Conservation (phyloP, 2,329 filamentous ascomycete species). For the Arthrobotrys iridis region DNA sequence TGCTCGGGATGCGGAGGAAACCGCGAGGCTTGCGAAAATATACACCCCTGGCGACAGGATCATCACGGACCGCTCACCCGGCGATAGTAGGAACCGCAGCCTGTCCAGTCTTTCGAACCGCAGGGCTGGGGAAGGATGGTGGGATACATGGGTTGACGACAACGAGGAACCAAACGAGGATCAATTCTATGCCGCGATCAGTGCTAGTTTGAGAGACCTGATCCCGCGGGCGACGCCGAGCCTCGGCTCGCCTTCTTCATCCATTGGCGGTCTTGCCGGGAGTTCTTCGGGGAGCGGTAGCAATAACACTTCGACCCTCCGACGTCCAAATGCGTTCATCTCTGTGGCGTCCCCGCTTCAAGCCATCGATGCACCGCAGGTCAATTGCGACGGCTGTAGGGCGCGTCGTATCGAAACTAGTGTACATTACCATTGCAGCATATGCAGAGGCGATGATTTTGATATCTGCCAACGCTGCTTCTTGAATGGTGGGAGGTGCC, state of each 20-base stretch:
- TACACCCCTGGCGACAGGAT: conserved; percentile 87
- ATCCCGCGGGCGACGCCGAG: conserved; percentile 35
- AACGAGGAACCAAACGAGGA: conserved; percentile 30
- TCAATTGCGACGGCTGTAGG: conserved; percentile 40
- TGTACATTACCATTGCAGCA: conserved; percentile 45
- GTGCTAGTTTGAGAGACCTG: conserved; percentile 38
- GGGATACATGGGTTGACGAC: conserved; percentile 43
- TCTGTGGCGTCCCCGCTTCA: neutral
- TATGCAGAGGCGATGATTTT: conserved; percentile 35
- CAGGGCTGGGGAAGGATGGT: conserved; percentile 45
- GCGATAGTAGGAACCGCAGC: conserved; percentile 35
- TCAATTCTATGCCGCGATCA: conserved; percentile 44
- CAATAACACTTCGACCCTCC: neutral
- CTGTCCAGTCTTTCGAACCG: conserved; percentile 33
- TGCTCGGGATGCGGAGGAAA: conserved; percentile 75
- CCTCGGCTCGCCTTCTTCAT: conserved; percentile 19
- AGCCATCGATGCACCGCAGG: conserved; percentile 10
- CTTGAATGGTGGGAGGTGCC: neutral
- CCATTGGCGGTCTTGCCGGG: conserved; percentile 23
- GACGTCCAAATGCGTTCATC: neutral
- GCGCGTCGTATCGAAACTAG: conserved; percentile 19
- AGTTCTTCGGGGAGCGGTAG: conserved; percentile 26
- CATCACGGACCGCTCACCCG: conserved; percentile 61
- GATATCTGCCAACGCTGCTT: conserved; percentile 43
- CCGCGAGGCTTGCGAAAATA: conserved; percentile 75